Evolutionary conservation across 83 land plant species (phyloP), one percentile per base, ranked within the genome.

Genomic region (Larix sibirica): DNA sequence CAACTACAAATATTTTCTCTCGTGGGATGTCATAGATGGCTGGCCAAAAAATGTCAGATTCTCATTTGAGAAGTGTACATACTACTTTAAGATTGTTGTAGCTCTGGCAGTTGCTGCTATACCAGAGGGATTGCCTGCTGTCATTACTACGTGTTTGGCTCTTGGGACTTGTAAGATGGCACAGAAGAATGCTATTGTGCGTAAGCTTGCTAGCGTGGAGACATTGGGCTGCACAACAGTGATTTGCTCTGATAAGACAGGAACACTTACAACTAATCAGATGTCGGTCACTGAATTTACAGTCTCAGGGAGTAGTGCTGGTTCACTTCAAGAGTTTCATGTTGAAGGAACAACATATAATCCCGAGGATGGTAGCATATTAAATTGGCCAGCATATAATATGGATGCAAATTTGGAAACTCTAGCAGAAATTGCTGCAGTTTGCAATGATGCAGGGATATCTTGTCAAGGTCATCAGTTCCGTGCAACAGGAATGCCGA

Each of bases 41-140:
- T 81, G 83, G 83, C 98, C 96, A 3, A 70, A 86, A 79, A 92
- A 92, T 82, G 64, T 92, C 58, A 82, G 76, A 28, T 91, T 96
- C 62, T 91, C 96, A 65, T 92, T 96, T 62, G 94, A 92, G 69
- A 94, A 91, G 79, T 95, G 97, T 54, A 94, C 98, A 13, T 96
- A 96, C 67, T 96, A 96, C 86, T 96, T 96, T 83, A 91, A 96
- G 89, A 94, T 94, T 63, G 95, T 97, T 33, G 95, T 96, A 59
- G 97, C 99, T 9, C 86, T 96, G 24, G 98, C 98, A 10, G 98
- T 96, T 13, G 98, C 98, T 77, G 98, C 98, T 10, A 96, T 96
- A 24, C 98, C 98, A 16, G 98, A 96, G 83, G 98, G 98, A 60
- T 88, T 96, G 23, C 98, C 98, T 40, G 97, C 98, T 64, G 98